phyloP scores from a whole-genome alignment of 208 protist species.

The Borovskyia barvae region DNA sequence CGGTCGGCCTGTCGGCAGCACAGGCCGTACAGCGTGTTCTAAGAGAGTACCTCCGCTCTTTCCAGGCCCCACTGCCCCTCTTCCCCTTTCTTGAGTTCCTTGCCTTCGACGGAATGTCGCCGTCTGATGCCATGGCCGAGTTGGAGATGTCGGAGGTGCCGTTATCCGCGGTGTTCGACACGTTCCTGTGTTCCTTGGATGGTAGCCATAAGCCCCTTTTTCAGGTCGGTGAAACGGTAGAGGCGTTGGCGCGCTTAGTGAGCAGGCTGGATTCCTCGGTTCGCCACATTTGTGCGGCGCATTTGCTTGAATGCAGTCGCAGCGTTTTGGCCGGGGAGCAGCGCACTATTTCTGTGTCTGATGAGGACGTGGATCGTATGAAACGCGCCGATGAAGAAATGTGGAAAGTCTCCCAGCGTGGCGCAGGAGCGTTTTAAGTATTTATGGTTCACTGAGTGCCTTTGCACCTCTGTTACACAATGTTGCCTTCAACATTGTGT shows the following conservation, averaged over 20 bases:
- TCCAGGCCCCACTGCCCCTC: constrained; percentile 61
- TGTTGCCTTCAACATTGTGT: too few relatives aligned
- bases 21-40: constrained; percentile 61
- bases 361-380: constrained; percentile 35
- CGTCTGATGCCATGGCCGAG: constrained; percentile 24
- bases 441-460: too few relatives aligned
- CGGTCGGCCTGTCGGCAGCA: constrained; percentile 31
- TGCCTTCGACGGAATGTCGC: constrained; percentile 32
- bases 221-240: constrained; percentile 29
- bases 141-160: constrained; percentile 48
- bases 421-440: background rate
- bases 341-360: constrained; percentile 24
- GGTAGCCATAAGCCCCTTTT: constrained; percentile 31
- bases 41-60: constrained; percentile 59
- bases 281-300: constrained; percentile 42
- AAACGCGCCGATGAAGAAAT: constrained; percentile 29
- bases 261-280: constrained; percentile 28
- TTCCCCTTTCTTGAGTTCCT: constrained; percentile 70
- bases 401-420: constrained; percentile 11
- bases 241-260: constrained; percentile 42
- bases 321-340: constrained; percentile 49
- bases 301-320: constrained; percentile 70
- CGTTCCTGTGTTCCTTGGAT: constrained; percentile 51
- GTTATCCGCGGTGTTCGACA: constrained; percentile 42
- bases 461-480: too few relatives aligned